These are phyloP conservation scores for Astrocystis sublimbata DNA, from an alignment of 495 filamentous ascomycete species.

Conservation along the genomic window DNA sequence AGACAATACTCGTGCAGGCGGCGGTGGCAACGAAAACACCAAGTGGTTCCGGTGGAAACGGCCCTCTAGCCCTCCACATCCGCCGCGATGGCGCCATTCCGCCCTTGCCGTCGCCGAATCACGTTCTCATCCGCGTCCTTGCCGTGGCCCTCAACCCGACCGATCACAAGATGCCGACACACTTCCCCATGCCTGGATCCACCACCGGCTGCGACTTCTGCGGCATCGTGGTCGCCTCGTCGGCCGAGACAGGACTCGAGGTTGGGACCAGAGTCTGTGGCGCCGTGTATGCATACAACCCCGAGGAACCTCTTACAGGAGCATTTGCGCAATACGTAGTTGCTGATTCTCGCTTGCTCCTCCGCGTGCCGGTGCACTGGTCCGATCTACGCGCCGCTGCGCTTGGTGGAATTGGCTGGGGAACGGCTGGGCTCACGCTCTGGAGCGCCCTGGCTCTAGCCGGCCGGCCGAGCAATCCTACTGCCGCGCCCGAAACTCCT, in stretches of 20 bases:
- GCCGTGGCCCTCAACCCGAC: slow-evolving; percentile 50
- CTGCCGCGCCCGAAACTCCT: background rate
- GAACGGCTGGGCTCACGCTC: slow-evolving; percentile 7
- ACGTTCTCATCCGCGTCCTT: slow-evolving; percentile 49
- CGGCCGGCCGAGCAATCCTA: slow-evolving; percentile 6
- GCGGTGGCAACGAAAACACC: background rate
- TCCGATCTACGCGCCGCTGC: slow-evolving; percentile 15
- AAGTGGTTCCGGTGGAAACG: too few species aligned
- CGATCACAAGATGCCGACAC: slow-evolving; percentile 47
- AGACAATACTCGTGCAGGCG: background rate
- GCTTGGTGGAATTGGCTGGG: slow-evolving; percentile 20
- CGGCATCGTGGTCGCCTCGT: slow-evolving; percentile 30
- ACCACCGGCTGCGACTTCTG: slow-evolving; percentile 48
- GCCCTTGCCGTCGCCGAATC: background rate
- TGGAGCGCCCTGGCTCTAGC: slow-evolving; percentile 6
- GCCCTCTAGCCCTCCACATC: too few species aligned
- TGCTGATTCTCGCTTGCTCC: slow-evolving; percentile 6
- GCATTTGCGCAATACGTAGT: slow-evolving; percentile 18
- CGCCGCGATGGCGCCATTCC: background rate
- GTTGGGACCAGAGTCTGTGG: slow-evolving; percentile 18
- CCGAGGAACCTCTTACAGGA: background rate
- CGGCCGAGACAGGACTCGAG: too few species aligned
- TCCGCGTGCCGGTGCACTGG: slow-evolving; percentile 16
- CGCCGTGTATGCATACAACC: slow-evolving; percentile 12
- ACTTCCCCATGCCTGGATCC: slow-evolving; percentile 37